These are phyloP conservation scores for Beauveria scarabaeidicola DNA, from an alignment of 2,329 filamentous ascomycete species.

Conservation along the genomic window DNA sequence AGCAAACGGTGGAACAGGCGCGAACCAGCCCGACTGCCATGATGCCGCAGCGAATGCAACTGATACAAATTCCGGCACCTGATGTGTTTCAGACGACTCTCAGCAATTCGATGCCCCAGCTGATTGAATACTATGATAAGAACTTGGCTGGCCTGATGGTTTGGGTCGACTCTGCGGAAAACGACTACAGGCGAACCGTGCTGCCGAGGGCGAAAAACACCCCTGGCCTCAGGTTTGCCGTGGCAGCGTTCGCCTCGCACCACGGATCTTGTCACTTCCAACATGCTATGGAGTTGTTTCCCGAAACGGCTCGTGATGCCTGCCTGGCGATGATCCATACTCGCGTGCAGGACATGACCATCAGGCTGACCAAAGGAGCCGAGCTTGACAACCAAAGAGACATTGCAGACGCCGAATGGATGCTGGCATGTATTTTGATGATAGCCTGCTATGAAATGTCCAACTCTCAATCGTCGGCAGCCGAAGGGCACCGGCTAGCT, in stretches of 20 bases:
- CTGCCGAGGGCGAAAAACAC: slow-evolving; percentile 19
- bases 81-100: slow-evolving; percentile 2
- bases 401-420: slow-evolving; percentile 21
- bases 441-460: slow-evolving; percentile 23
- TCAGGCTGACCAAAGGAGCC: slow-evolving; percentile 15
- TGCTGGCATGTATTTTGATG: slow-evolving; percentile 22
- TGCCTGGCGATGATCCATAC: slow-evolving; percentile 19
- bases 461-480: slow-evolving; percentile 18
- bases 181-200: slow-evolving; percentile 21
- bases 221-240: slow-evolving; percentile 21
- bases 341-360: slow-evolving; percentile 19
- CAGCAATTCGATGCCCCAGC: slow-evolving; percentile 15
- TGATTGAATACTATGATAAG: slow-evolving; percentile 23
- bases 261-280: slow-evolving; percentile 19
- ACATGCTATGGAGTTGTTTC: slow-evolving; percentile 16
- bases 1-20: not conserved
- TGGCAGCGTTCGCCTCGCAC: slow-evolving; percentile 22
- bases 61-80: not conserved
- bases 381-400: slow-evolving; percentile 18
- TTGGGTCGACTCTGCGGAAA: slow-evolving; percentile 23
- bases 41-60: not conserved
- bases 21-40: not conserved
- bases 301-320: slow-evolving; percentile 21
- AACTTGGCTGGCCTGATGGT: slow-evolving; percentile 24
- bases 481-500: slow-evolving; percentile 21